phyloP scores from a whole-genome alignment of 2,329 filamentous ascomycete genomes.

The Colletotrichum falcatum region DNA sequence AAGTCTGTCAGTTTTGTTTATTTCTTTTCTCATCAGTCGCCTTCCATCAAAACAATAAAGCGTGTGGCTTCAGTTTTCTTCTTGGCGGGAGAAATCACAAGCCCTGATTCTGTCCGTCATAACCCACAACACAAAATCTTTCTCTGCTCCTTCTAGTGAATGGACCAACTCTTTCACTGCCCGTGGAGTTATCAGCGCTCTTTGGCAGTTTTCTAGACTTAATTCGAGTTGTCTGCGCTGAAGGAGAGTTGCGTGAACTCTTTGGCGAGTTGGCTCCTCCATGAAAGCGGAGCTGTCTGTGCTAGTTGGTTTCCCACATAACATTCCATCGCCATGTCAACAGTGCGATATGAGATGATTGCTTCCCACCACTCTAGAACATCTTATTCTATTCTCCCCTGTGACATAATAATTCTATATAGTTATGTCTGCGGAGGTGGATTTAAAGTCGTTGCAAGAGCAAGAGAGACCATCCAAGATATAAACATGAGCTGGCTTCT shows the following conservation, averaged over 20 bases:
- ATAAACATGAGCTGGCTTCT: not conserved
- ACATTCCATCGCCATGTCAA: not conserved
- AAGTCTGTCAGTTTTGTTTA: not conserved
- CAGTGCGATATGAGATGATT: not conserved
- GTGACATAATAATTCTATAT: not conserved
- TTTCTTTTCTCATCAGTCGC: not conserved
- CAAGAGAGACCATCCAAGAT: fast-evolving
- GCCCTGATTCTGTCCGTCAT: not conserved
- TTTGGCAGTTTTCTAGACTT: not conserved
- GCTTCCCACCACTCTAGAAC: too few species aligned
- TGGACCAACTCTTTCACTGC: fast-evolving
- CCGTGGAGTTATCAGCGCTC: not conserved
- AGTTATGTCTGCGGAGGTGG: not conserved
- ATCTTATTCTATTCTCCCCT: too few species aligned
- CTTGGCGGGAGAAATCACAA: not conserved
- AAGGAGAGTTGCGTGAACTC: not conserved
- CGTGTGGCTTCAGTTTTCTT: not conserved
- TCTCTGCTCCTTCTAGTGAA: too few species aligned
- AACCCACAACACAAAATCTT: not conserved
- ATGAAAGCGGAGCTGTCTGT: too few species aligned
- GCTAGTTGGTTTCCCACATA: too few species aligned
- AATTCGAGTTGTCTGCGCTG: not conserved
- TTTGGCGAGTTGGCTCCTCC: not conserved
- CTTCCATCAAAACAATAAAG: not conserved
- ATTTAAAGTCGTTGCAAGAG: not conserved